These are phyloP conservation scores for Penicillium goetzii DNA, from an alignment of 495 filamentous ascomycete species.

Conservation along the genomic window DNA sequence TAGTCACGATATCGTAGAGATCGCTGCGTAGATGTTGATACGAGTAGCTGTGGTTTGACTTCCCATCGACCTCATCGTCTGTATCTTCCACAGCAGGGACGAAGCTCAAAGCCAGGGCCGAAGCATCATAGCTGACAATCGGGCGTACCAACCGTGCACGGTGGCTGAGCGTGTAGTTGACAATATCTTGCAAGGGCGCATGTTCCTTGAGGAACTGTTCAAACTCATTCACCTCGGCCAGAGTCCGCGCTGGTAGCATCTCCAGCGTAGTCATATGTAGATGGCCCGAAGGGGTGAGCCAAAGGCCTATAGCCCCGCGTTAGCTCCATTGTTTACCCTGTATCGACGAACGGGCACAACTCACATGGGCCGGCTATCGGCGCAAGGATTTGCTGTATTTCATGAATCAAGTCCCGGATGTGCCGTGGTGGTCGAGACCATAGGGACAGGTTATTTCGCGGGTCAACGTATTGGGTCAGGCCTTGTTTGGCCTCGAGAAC, in stretches of 20 bases:
- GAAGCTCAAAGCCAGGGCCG: slow-evolving; percentile 84
- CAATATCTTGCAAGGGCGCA: slow-evolving; percentile 54
- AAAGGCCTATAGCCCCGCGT: slow-evolving; percentile 61
- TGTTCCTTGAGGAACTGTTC: slow-evolving; percentile 54
- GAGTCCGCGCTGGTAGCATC: slow-evolving; percentile 69
- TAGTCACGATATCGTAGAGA: slow-evolving; percentile 62
- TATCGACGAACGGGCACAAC: slow-evolving; percentile 26
- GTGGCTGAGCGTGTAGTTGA: slow-evolving; percentile 63
- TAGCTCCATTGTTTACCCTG: slow-evolving; percentile 1
- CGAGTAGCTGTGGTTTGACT: slow-evolving; percentile 63
- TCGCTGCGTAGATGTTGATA: slow-evolving; percentile 91
- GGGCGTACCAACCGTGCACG: slow-evolving; percentile 79
- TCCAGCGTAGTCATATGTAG: slow-evolving; percentile 90
- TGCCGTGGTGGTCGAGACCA: slow-evolving; percentile 82
- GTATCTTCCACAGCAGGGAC: slow-evolving; percentile 70
- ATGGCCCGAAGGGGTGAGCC: slow-evolving; percentile 76
- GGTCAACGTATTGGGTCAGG: slow-evolving; percentile 63
- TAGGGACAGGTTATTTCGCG: slow-evolving; percentile 79
- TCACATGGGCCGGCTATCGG: slow-evolving; percentile 65
- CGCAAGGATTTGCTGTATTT: slow-evolving; percentile 68
- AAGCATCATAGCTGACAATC: slow-evolving; percentile 78
- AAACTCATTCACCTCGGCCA: slow-evolving; percentile 62
- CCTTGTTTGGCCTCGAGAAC: slow-evolving; percentile 44
- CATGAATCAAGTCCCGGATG: slow-evolving; percentile 63
- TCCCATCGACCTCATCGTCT: slow-evolving; percentile 19